Conservation (phyloP, 2,329 filamentous ascomycete species). For the Colletotrichum sp. region DNA sequence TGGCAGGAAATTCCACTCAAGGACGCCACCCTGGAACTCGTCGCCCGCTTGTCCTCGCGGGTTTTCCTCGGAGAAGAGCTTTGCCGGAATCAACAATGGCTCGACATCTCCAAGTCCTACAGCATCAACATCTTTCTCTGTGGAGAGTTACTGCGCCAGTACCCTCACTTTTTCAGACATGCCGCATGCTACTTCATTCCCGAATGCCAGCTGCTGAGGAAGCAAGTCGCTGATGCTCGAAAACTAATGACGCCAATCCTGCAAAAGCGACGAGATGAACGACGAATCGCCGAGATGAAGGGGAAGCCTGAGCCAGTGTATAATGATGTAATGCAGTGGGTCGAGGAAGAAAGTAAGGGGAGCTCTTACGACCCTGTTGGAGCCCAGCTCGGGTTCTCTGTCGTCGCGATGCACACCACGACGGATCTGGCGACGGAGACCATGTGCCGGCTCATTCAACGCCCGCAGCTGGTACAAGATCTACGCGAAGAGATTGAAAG, state of each 20-base stretch:
- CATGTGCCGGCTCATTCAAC: neutral
- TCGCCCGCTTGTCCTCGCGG: constrained; percentile 53
- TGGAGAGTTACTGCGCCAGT: neutral
- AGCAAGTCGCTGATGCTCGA: neutral
- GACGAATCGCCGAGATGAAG: neutral
- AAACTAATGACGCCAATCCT: neutral
- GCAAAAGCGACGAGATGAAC: neutral
- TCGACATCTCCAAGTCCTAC: constrained; percentile 47
- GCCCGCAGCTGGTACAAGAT: neutral
- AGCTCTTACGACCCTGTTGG: neutral
- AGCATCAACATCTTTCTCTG: constrained; percentile 27
- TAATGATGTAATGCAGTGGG: neutral
- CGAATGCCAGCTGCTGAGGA: neutral
- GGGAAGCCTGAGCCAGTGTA: neutral
- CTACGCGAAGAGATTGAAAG: neutral
- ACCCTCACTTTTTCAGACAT: neutral
- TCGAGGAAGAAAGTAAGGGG: neutral
- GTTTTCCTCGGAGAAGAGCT: constrained; percentile 51
- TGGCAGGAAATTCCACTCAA: neutral
- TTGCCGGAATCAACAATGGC: constrained; percentile 51
- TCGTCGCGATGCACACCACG: neutral
- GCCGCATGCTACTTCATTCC: neutral
- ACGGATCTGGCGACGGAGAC: neutral
- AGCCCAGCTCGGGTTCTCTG: neutral
- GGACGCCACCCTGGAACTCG: constrained; percentile 24